Percentiles rank a stretch among this genome's conserved stretches.
These are phyloP conservation scores for Microstegium vimineum DNA, from an alignment of 176 grass and related monocot genomes.

Conservation along the genomic window DNA sequence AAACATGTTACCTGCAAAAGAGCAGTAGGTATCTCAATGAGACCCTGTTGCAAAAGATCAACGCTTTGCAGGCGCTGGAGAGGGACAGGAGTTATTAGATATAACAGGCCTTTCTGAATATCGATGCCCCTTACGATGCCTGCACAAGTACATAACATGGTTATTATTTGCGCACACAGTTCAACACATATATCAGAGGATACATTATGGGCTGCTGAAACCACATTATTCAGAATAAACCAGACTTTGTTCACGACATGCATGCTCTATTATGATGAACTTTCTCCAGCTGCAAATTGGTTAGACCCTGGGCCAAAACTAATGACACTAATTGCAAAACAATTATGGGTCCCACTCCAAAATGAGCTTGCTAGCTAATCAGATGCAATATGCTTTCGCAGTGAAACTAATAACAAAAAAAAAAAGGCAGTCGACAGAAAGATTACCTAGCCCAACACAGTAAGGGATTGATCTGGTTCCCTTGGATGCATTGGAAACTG, in stretches of 20 bases:
- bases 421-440: slow-evolving; percentile 21
- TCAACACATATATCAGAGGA: not conserved
- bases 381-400: not conserved
- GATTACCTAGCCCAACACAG: too few relatives aligned
- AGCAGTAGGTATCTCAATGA: slow-evolving; percentile 74
- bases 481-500: slow-evolving; percentile 37
- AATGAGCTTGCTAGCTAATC: not conserved
- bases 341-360: not conserved
- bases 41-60: slow-evolving; percentile 84
- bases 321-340: not conserved
- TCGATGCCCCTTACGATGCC: slow-evolving; percentile 87
- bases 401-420: not conserved
- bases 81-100: slow-evolving; percentile 83
- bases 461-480: slow-evolving; percentile 31
- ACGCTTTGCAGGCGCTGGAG: slow-evolving; percentile 52
- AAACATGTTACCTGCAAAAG: slow-evolving; percentile 60
- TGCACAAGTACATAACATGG: slow-evolving; percentile 17
- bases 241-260: not conserved
- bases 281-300: not conserved
- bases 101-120: slow-evolving; percentile 51
- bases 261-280: not conserved
- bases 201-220: not conserved
- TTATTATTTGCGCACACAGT: not conserved
- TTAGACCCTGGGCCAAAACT: not conserved
- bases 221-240: not conserved